Conservation (phyloP, 2,329 filamentous ascomycete genomes). For the Coniochaeta sp. region DNA sequence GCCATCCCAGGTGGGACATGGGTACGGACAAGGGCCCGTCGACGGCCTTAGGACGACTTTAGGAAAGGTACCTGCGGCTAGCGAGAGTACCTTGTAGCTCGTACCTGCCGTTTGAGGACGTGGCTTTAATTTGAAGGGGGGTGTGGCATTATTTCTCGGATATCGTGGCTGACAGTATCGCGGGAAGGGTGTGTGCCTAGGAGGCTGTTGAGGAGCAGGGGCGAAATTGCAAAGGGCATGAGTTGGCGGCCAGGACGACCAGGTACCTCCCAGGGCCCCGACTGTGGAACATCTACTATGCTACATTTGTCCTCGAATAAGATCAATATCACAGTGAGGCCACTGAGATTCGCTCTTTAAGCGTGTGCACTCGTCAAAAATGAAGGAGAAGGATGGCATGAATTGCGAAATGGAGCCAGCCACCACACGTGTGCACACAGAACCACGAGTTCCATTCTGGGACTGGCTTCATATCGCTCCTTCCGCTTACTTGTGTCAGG, state of each 20-base stretch:
- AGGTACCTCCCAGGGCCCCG: not conserved
- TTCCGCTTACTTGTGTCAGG: not conserved
- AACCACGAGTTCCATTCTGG: not conserved
- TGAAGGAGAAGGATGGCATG: not conserved
- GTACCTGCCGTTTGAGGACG: not conserved
- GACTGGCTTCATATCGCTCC: not conserved
- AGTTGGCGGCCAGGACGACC: not conserved
- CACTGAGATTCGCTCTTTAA: not conserved
- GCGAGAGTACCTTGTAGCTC: not conserved
- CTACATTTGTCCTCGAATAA: not conserved
- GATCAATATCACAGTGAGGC: no score
- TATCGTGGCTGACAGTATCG: not conserved
- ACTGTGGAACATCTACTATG: not conserved
- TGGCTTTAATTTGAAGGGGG: not conserved
- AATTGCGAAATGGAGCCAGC: not conserved
- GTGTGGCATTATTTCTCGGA: not conserved
- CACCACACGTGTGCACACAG: not conserved
- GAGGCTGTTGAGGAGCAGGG: not conserved
- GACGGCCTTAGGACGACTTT: not conserved
- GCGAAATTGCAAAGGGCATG: not conserved
- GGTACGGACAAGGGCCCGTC: not conserved
- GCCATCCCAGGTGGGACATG: not conserved
- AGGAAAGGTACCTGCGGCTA: not conserved
- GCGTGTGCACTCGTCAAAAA: no score
- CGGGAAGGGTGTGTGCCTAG: not conserved